Conservation (phyloP, 176 grass and related monocot species). For the Pontederia paniculata region DNA sequence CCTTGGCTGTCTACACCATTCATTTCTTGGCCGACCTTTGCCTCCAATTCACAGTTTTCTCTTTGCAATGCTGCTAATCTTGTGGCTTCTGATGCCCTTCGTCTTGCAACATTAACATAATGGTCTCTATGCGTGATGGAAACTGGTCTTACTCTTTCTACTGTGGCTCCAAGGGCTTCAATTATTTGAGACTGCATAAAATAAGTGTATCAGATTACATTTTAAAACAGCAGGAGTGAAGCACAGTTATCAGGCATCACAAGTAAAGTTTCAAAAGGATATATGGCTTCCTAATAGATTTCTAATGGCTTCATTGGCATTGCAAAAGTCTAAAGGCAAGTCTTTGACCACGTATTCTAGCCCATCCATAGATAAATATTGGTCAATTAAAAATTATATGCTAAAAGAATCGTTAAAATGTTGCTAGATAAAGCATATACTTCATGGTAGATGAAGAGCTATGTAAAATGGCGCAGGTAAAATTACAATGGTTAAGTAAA, state of each 20-base stretch:
- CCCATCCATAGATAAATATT: too few relatives aligned
- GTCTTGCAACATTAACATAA: slow-evolving; percentile 92
- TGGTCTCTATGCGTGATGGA: slow-evolving; percentile 80
- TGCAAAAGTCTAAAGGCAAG: too few relatives aligned
- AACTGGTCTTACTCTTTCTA: slow-evolving; percentile 86
- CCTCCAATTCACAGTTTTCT: slow-evolving; percentile 11
- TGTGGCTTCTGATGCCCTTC: slow-evolving; percentile 73
- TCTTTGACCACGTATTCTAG: too few relatives aligned
- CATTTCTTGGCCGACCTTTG: slow-evolving; percentile 17
- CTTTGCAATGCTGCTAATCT: slow-evolving; percentile 19
- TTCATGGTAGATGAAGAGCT: too few relatives aligned
- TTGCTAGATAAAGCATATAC: too few relatives aligned
- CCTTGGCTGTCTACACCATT: slow-evolving; percentile 16
- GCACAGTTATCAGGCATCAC: too few relatives aligned
- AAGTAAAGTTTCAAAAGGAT: too few relatives aligned
- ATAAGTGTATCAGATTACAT: neutral
- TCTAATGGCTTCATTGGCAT: too few relatives aligned
- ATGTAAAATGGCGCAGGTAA: too few relatives aligned
- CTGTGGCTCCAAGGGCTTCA: slow-evolving; percentile 76
- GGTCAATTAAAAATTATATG: neutral
- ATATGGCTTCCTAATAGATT: too few relatives aligned
- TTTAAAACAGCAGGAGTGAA: too few relatives aligned
- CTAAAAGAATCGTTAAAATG: neutral
- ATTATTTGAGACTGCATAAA: slow-evolving; percentile 80
- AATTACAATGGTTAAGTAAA: too few relatives aligned